Evolutionary conservation across 176 grass and related monocot genomes (phyloP).

Genomic region (Canna indica): DNA sequence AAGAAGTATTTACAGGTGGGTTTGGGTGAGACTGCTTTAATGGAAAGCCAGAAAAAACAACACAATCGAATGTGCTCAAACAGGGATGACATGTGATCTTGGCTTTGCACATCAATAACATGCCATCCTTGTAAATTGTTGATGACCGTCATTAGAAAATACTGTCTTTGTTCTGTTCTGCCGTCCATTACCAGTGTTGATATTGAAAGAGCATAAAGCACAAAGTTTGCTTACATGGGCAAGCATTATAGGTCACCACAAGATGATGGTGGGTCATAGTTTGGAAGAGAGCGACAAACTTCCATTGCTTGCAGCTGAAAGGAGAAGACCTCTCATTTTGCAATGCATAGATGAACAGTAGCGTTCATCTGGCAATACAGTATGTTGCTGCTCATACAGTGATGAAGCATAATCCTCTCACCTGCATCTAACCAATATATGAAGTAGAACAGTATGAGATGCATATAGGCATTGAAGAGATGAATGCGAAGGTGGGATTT

Average conservation of each 20-base stretch:
- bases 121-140: neutral
- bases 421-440: too few species aligned
- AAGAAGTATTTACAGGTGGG: neutral
- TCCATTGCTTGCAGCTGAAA: neutral
- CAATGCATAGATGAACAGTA: too few species aligned
- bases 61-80: neutral
- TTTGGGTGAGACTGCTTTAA: neutral
- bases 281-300: neutral
- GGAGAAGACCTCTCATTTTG: too few species aligned
- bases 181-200: neutral
- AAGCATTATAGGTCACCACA: neutral
- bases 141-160: neutral
- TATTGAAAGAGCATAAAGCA: neutral
- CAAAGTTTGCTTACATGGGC: neutral
- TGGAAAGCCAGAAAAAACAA: neutral
- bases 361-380: too few species aligned
- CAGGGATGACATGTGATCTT: neutral
- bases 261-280: neutral
- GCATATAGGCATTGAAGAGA: too few species aligned
- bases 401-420: too few species aligned
- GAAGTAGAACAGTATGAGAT: too few species aligned
- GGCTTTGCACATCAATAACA: neutral
- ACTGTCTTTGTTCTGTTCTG: neutral
- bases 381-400: too few species aligned
- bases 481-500: too few species aligned